Conservation (phyloP, 1,139 yeast species). For the Pichia sp. region DNA sequence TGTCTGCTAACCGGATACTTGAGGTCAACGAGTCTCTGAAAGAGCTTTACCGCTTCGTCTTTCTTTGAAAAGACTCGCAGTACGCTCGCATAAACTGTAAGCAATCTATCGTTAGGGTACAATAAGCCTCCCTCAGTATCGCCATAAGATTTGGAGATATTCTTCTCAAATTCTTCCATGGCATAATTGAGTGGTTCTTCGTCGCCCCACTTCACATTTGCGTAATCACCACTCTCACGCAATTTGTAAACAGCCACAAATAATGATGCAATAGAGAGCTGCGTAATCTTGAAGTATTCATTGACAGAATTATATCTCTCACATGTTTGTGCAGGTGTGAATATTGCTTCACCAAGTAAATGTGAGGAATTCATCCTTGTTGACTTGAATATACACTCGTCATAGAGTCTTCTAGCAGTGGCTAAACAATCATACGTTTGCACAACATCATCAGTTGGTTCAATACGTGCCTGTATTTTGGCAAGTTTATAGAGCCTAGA, state of each 20-base stretch:
- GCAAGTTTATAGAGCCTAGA: constrained; percentile 21
- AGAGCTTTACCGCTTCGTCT: constrained; percentile 43
- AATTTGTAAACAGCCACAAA: constrained; percentile 27
- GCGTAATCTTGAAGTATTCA: constrained; percentile 23
- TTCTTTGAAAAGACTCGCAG: constrained; percentile 41
- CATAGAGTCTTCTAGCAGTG: constrained; percentile 21
- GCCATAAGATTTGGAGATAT: constrained; percentile 27
- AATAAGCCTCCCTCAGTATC: constrained; percentile 28
- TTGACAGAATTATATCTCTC: constrained; percentile 27
- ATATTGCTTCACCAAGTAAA: constrained; percentile 37
- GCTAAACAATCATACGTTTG: constrained; percentile 14
- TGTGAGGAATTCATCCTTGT: constrained; percentile 19
- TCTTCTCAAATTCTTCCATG: constrained; percentile 45
- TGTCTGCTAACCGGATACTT: constrained; percentile 38
- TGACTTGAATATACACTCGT: constrained; percentile 13
- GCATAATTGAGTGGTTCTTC: constrained; percentile 52
- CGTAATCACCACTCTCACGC: constrained; percentile 15
- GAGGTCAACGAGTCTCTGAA: constrained; percentile 55
- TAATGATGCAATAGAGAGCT: constrained; percentile 38
- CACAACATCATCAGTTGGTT: no score
- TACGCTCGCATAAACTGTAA: constrained; percentile 47
- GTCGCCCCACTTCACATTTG: constrained; percentile 13
- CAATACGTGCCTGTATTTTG: constrained; percentile 4
- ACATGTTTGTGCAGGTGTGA: constrained; percentile 33
- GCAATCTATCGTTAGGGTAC: constrained; percentile 40